Evolutionary conservation across 176 grass and related monocot species (phyloP), one percentile per base, ranked within the genome.

Genomic region (Otatea glauca): DNA sequence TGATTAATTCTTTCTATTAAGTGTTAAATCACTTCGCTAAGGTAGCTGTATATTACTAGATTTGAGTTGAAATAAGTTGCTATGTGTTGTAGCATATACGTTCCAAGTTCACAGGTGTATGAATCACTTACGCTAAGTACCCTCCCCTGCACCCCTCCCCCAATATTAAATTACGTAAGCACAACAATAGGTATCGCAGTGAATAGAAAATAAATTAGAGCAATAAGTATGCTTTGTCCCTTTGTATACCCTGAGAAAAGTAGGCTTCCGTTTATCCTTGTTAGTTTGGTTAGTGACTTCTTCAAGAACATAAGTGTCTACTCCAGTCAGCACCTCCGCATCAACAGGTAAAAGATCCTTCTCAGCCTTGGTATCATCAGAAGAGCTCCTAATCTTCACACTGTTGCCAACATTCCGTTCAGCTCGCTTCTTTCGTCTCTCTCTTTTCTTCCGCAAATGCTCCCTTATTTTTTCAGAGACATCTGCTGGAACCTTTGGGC

Each of bases 401-500:
- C 21, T 68, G 70, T 68, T 60, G 20, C 10, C 78, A 79, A 21
- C 39, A 73, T 90, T 83, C 65, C 50, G 66, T 65, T 48, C 83
- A 77, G 78, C 72, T 77, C 65, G 78, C 72, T 86, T 82, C 78
- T 75, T 90, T 76, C 79, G 55, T 72, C 88, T 64, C 70, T 84
- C 69, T 80, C 84, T 80, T 77, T 91, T 94, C 84, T 86, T 91
- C 77, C 71, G 74, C 70, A 95, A 74, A 89, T 94, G 87, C 23
- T 88, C 80, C 75, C 77, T 75, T 79, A 98, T 95, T 71, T 87
- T 79, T 64, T 92, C 84, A 70, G 83, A 72, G 65, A 98, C 85
- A 0, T 93, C 68, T 56, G 85, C 82, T 84, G 95, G 95, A 90
- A 98, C 92, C 64, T 87, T 92, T 34, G 87, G 89, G 34, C 95